Base-by-base conservation (phyloP, 495 filamentous ascomycete genomes). In the Penicillium cosmopolitanum region DNA sequence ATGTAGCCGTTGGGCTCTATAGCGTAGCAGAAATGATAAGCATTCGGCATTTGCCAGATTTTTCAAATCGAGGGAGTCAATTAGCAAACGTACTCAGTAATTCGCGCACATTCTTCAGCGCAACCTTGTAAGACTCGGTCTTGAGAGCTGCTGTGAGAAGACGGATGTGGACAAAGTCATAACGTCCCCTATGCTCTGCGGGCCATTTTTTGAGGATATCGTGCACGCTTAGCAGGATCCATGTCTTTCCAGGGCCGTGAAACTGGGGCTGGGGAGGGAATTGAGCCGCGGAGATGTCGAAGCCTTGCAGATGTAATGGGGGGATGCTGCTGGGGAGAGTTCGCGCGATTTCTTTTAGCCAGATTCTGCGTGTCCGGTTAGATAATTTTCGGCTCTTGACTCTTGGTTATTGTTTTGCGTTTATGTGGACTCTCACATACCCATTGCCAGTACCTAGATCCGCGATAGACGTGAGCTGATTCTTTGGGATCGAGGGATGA, bases 401-500 rank as follows among this genome's bases (percentile, higher is more conserved):
- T 52, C 10, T 51, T 56, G 31, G 3, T 33, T 19, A 8, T 50
- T 13, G 18, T 25, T 50, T 2, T 4, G 6, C 12, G n/a, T 36
- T 18, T 31, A 6, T 36, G 28, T 31, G 28, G 38, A 44, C 10
- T 36, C 9, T 38, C 12, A 62, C 58, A 5, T 67, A 76, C 73
- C 76, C 76, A 9, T 74, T 77, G 6, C 76, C 76, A 21, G 74
- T 76, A 8, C 65, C 76, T 7, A 79, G 18, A 38, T 79, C 76
- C 8, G 74, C 74, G 15, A 79, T 53, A 1, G 66, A 35, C 0
- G 50, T 50, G 10, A 75, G 51, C 2, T 51, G 44, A 1, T 63
- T 59, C 4, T 31, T 46, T 1, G 70, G 65, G 10, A 77, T 75
- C 0, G 66, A 72, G 2, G 68, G 58, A 44, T 77, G 68, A 8